These are phyloP conservation scores for Ilex paraguariensis DNA, from an alignment of 305 asterid species.

Conservation along the genomic window DNA sequence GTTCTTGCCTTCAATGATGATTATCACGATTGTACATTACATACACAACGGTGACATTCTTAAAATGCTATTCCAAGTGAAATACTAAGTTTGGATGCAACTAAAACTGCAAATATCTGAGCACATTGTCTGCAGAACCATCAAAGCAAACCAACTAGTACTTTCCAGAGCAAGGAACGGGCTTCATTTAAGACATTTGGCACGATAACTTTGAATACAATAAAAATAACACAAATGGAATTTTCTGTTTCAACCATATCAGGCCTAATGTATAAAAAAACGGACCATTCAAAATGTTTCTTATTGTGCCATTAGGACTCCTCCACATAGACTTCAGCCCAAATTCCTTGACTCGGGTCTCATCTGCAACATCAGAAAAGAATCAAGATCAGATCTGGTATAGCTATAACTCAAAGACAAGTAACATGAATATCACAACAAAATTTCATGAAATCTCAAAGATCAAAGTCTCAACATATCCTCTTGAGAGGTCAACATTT, in stretches of 20 bases:
- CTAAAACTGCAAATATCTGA: background rate
- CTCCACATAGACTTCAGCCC: conserved; percentile 83
- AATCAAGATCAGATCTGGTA: background rate
- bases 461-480: background rate
- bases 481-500: background rate
- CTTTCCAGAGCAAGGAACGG: background rate
- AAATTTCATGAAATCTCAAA: background rate
- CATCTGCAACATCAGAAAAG: conserved; percentile 47
- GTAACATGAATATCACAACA: background rate
- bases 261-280: background rate
- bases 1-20: background rate
- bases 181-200: background rate
- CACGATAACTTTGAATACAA: background rate
- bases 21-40: background rate
- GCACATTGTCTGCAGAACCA: background rate
- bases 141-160: background rate
- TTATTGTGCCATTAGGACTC: conserved; percentile 94
- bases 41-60: background rate
- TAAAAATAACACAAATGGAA: background rate
- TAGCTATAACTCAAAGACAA: background rate
- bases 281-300: conserved; percentile 80
- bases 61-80: background rate
- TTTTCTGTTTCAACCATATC: background rate
- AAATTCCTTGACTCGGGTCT: conserved; percentile 76
- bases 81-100: background rate